Evolutionary conservation across 352 stramenopile genomes (phyloP).

Genomic region (Phytophthora chlamydospora): DNA sequence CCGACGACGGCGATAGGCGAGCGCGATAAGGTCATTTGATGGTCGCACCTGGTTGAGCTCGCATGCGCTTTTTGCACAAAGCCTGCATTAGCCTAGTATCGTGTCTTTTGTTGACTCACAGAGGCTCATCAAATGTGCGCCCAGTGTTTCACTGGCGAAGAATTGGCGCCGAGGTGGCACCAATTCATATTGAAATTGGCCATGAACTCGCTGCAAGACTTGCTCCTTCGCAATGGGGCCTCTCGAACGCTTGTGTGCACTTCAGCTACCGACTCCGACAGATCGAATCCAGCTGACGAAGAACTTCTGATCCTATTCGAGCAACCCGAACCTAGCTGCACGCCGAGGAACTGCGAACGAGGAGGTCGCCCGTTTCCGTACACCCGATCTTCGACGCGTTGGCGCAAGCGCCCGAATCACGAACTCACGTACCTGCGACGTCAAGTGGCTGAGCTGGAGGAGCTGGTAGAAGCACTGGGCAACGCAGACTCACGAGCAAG

Average conservation of each 20-base stretch:
- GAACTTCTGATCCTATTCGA: constrained; percentile 21
- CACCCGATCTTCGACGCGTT: constrained; percentile 29
- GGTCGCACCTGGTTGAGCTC: too few species aligned
- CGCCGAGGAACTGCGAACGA: background rate
- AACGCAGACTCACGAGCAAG: background rate
- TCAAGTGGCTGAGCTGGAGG: constrained; percentile 28
- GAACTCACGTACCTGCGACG: constrained; percentile 40
- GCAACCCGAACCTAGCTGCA: constrained; percentile 5
- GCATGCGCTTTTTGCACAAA: too few species aligned
- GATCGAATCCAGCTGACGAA: constrained; percentile 8
- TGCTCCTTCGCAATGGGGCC: background rate
- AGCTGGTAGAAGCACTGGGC: constrained; percentile 10
- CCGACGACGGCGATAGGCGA: too few species aligned
- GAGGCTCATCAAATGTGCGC: too few species aligned
- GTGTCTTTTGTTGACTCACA: too few species aligned
- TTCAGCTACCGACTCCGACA: constrained; percentile 10
- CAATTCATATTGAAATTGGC: too few species aligned
- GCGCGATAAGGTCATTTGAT: too few species aligned
- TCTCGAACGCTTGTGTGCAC: background rate
- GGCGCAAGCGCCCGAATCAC: constrained; percentile 39
- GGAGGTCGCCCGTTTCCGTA: constrained; percentile 27
- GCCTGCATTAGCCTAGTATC: too few species aligned
- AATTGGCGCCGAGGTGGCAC: background rate
- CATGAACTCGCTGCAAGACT: constrained; percentile 9
- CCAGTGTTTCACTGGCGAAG: too few species aligned